Evolutionary conservation across 2,329 filamentous ascomycete species (phyloP), one percentile per base, ranked within the genome.

Genomic region (Thelonectria blattea): DNA sequence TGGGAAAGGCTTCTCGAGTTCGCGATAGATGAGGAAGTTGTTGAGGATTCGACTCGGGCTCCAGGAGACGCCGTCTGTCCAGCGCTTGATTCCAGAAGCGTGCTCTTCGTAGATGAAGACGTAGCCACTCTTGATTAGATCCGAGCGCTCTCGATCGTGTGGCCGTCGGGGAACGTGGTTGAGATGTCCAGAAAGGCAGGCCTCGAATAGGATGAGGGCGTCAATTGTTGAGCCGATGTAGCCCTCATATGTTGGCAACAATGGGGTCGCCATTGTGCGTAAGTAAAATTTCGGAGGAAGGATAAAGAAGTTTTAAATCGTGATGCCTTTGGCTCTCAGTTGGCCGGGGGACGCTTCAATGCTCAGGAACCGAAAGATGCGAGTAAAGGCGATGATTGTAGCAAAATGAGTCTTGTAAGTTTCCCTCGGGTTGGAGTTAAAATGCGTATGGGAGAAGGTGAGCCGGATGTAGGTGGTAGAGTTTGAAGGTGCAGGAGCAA

Each of bases 81-180:
- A 97, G 57, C 93, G 85, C 79, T 96, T 96, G 78, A 97, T 96
- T 5, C 92, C 92, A 0, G 93, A 96, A 0, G 91, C 89, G 62
- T 92, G 89, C 74, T 97, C 92, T 71, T 96, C 92, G 75, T 97
- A 97, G 66, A 97, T 91, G 76, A 97, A 95, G 48, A 97, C 86
- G 66, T 90, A 90, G 37, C 93, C 93, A 67, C 92, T 96, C 66
- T 85, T 85, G 72, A 97, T 95, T 52, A 96, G 85, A 18, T 86
- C 83, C 22, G 83, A 81, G 52, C 93, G 85, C 76, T 97, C 93
- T 52, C 92, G 85, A 70, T 97, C 93, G 74, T 96, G 92, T 1
- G 93, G 93, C 54, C 93, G 85, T 51, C 93, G 89, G 17, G 91
- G 88, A 18, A 95, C 91, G 74, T 95, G 92, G 50, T 84, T 84